A percentile compares a stretch with the other conserved stretches of the same genome.
Conservation (phyloP, 2,329 filamentous ascomycete species). For the Hymenotorrendiella dingleyae region DNA sequence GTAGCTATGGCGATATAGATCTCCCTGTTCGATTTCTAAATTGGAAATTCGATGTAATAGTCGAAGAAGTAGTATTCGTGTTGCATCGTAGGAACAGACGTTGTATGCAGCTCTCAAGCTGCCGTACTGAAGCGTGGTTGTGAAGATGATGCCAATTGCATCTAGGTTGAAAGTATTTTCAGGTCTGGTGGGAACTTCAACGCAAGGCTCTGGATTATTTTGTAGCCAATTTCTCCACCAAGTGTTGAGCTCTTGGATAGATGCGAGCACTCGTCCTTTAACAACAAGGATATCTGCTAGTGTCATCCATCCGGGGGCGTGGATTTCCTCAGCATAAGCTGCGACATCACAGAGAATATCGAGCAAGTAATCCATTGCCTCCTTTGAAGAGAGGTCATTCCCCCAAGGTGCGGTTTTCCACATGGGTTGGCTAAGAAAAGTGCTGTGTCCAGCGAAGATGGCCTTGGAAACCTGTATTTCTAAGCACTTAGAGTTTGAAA, state of each 20-base stretch:
- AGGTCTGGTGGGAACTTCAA: background rate
- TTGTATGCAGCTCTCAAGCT: background rate
- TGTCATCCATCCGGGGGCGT: background rate
- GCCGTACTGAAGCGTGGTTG: background rate
- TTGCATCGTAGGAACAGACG: background rate
- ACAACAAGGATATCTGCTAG: background rate
- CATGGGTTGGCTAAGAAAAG: background rate
- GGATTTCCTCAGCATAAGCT: background rate
- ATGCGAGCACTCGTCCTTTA: background rate
- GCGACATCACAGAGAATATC: background rate
- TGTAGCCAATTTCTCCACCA: background rate
- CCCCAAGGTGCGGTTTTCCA: background rate
- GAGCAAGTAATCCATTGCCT: background rate
- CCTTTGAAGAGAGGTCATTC: background rate
- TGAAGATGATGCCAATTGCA: background rate
- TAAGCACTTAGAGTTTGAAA: background rate
- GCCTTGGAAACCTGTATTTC: background rate
- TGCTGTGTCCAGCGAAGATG: background rate
- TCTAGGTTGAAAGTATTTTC: background rate
- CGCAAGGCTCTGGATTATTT: background rate
- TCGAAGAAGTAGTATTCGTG: background rate
- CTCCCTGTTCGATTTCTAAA: background rate
- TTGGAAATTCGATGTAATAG: background rate
- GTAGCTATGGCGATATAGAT: background rate
- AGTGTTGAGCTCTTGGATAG: background rate